Evolutionary conservation across 441 rosid species (phyloP).

Genomic region (Populus tomentosa): DNA sequence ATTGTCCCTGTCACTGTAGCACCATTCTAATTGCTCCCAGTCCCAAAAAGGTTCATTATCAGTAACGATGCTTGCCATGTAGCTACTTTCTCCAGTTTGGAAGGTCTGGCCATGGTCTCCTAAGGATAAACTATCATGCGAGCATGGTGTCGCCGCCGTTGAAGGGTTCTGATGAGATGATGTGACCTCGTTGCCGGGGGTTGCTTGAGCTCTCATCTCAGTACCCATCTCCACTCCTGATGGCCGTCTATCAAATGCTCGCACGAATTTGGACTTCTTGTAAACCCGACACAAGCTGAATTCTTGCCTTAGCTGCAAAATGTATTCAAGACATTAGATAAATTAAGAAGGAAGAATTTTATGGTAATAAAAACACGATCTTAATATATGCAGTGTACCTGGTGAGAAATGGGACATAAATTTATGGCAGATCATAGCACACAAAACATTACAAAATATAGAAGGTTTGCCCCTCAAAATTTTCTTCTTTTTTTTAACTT

Average conservation of each 20-base stretch:
- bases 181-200: neutral
- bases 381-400: neutral
- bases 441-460: no score
- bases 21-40: conserved; percentile 12
- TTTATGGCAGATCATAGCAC: no score
- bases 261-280: conserved; percentile 34
- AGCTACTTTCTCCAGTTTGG: conserved; percentile 15
- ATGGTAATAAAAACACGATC: neutral
- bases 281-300: conserved; percentile 48
- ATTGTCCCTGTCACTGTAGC: neutral
- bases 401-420: no score
- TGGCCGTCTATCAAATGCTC: conserved; percentile 68
- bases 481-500: no score
- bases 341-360: neutral
- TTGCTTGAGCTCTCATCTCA: neutral
- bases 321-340: neutral
- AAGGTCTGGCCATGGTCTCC: conserved; percentile 11
- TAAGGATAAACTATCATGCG: conserved; percentile 16
- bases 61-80: neutral
- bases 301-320: conserved; percentile 35
- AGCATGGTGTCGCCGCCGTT: conserved; percentile 6
- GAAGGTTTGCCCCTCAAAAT: no score
- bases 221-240: neutral
- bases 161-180: neutral
- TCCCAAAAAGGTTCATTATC: conserved; percentile 15